These are phyloP conservation scores for Physaria fendleri DNA, from an alignment of 345 rosid species.

Conservation along the genomic window DNA sequence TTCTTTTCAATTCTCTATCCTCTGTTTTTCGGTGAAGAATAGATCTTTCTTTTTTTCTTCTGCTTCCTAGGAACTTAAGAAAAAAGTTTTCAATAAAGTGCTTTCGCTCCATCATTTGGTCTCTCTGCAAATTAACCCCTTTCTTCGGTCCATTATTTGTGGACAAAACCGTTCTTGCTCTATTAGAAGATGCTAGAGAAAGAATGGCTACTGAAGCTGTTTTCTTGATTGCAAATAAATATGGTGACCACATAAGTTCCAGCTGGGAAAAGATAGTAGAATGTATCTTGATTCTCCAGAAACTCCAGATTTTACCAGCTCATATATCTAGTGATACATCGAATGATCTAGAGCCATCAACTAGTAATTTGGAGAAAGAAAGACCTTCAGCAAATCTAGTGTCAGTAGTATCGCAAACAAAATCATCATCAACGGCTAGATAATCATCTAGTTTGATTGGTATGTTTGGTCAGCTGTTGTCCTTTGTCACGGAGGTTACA, in stretches of 20 bases:
- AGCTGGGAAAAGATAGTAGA: slow-evolving; percentile 63
- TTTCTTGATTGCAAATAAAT: slow-evolving; percentile 57
- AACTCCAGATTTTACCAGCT: slow-evolving; percentile 62
- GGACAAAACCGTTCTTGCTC: slow-evolving; percentile 50
- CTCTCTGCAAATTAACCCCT: slow-evolving; percentile 57
- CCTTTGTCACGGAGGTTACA: slow-evolving; percentile 65
- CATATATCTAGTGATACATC: slow-evolving; percentile 49
- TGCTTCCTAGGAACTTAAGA: too few species aligned
- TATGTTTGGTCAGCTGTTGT: slow-evolving; percentile 61
- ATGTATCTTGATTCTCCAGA: slow-evolving; percentile 54
- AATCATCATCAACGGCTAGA: slow-evolving; percentile 30
- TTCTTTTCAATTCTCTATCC: too few species aligned
- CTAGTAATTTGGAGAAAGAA: slow-evolving; percentile 36
- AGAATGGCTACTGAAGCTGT: slow-evolving; percentile 54
- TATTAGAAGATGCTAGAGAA: slow-evolving; percentile 58
- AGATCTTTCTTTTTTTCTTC: too few species aligned
- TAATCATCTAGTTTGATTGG: slow-evolving; percentile 61
- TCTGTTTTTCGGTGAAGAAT: too few species aligned
- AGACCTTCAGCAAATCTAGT: slow-evolving; percentile 31
- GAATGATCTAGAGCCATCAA: slow-evolving; percentile 44
- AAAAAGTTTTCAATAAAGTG: too few species aligned
- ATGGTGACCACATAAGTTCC: slow-evolving; percentile 56
- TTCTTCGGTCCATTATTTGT: slow-evolving; percentile 40
- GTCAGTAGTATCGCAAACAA: slow-evolving; percentile 26
- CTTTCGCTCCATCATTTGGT: too few species aligned